Conservation (phyloP, 768 basidiomycete species). For the Amanita pseudoporphyria region DNA sequence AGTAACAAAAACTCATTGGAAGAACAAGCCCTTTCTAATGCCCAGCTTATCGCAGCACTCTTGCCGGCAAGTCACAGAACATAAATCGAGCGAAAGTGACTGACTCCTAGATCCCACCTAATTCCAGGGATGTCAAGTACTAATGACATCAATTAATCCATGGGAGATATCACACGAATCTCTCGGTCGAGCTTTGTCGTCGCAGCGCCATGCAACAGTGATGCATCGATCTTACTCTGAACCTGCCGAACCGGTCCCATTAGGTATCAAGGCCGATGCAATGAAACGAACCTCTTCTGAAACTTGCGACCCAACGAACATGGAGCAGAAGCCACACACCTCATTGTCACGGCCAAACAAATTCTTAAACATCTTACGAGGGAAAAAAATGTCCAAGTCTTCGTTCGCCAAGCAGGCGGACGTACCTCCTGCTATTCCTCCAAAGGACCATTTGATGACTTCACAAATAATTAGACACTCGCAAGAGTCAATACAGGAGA, state of each 20-base stretch:
- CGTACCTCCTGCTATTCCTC: neutral
- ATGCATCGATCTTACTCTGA: slow-evolving; percentile 2
- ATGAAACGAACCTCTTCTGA: slow-evolving; percentile 3
- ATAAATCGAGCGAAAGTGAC: neutral
- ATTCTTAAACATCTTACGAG: neutral
- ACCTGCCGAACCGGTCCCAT: neutral
- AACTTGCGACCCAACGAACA: neutral
- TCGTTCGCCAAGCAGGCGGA: neutral
- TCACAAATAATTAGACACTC: neutral
- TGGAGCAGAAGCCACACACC: neutral
- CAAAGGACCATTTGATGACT: neutral
- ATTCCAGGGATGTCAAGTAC: neutral
- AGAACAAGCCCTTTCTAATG: slow-evolving; percentile 3
- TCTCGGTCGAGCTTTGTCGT: neutral
- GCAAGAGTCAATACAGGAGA: neutral
- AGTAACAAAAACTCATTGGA: neutral
- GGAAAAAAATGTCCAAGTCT: neutral
- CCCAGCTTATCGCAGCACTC: neutral
- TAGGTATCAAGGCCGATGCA: neutral
- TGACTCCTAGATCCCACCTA: neutral
- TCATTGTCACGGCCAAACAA: neutral
- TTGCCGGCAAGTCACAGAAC: neutral
- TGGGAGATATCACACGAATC: neutral
- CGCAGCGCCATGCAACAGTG: neutral
- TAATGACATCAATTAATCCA: neutral